These are phyloP conservation scores for Colletotrichum scovillei DNA, from an alignment of 2,329 filamentous ascomycete genomes.

Conservation along the genomic window DNA sequence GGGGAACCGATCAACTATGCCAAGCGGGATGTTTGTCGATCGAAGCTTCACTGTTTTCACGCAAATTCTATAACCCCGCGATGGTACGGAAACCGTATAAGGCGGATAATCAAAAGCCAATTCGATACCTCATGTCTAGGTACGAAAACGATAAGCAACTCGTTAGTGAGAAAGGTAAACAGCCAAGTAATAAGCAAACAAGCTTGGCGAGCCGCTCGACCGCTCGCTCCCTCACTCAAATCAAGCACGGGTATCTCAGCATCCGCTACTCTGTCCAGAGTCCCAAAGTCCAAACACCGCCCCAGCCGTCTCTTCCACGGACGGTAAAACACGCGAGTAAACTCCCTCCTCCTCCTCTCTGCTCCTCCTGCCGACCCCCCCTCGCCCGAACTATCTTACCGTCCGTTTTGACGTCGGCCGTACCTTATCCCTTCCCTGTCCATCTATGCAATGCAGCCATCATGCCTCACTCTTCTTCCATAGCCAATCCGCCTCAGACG, in stretches of 20 bases:
- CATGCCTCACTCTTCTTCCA: background rate
- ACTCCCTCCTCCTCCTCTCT: too few species aligned
- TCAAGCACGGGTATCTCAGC: constrained; percentile 30
- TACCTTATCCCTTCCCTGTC: background rate
- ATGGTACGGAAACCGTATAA: background rate
- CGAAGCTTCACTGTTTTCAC: background rate
- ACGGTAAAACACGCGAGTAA: too few species aligned
- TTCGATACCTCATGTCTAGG: background rate
- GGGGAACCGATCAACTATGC: background rate
- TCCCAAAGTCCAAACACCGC: background rate
- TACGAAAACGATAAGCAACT: background rate
- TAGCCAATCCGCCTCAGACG: background rate
- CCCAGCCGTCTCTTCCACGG: background rate
- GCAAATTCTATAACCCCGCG: background rate
- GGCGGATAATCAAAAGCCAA: background rate
- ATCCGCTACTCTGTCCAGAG: constrained; percentile 20
- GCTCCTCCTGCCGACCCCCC: too few species aligned
- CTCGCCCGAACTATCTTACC: constrained; percentile 14
- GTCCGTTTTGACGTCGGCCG: background rate
- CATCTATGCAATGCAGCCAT: background rate
- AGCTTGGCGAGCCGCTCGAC: background rate
- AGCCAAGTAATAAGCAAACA: background rate
- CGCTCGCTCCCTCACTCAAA: background rate
- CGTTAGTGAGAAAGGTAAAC: background rate
- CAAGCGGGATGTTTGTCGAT: constrained; percentile 3